phyloP scores from a whole-genome alignment of 768 basidiomycete genomes.

The Rhodosporidiobolus sp. region DNA sequence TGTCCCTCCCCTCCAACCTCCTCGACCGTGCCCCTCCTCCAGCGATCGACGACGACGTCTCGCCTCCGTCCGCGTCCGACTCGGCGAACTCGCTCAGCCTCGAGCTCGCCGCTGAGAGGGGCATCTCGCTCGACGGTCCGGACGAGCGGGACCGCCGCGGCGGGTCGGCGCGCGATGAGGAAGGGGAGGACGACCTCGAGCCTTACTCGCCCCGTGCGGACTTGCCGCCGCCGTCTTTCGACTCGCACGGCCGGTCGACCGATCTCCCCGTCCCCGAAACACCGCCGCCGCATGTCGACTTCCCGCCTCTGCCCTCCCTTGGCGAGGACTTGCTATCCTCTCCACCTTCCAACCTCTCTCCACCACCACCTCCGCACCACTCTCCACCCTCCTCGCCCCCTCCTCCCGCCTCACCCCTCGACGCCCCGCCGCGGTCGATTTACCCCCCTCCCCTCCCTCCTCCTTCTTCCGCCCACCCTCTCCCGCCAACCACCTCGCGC shows the following conservation, averaged over 20 bases:
- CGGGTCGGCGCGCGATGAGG: not conserved
- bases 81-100: not conserved
- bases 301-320: not conserved
- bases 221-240: not conserved
- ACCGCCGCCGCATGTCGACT: conserved; percentile 3
- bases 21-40: conserved; percentile 31
- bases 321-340: too few species aligned
- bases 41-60: conserved; percentile 39
- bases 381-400: not conserved
- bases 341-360: not conserved
- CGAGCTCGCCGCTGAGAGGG: not conserved
- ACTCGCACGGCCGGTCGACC: not conserved
- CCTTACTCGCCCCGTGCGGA: not conserved
- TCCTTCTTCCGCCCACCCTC: not conserved
- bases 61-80: conserved; percentile 23
- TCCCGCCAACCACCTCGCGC: not conserved
- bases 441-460: not conserved
- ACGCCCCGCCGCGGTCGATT: not conserved
- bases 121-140: not conserved
- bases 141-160: not conserved
- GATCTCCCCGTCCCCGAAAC: not conserved
- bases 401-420: not conserved
- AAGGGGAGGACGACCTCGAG: not conserved
- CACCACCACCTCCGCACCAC: not conserved
- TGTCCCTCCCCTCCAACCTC: conserved; percentile 15